Evolutionary conservation across 2,329 filamentous ascomycete genomes (phyloP).

Genomic region (Diaporthe citri): DNA sequence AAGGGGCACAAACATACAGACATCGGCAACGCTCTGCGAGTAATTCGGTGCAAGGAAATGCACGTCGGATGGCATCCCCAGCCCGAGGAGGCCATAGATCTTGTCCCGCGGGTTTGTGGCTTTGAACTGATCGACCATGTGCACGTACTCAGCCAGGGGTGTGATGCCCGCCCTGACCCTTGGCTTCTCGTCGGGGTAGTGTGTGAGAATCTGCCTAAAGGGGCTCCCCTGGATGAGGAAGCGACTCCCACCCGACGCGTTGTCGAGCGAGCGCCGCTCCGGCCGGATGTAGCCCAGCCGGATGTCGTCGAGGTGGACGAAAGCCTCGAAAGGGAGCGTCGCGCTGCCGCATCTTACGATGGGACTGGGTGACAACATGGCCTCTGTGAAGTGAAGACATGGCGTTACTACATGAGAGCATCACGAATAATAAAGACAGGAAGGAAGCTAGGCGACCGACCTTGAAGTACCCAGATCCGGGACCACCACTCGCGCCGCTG

Average conservation of each 20-base stretch:
- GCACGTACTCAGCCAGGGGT: neutral
- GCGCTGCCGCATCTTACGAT: constrained; percentile 2
- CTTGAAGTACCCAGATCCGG: constrained; percentile 15
- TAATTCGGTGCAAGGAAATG: constrained; percentile 19
- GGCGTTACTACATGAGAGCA: neutral
- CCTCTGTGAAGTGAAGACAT: neutral
- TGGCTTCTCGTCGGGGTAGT: neutral
- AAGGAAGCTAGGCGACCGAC: neutral
- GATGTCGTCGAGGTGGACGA: constrained; percentile 20
- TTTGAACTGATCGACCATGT: neutral
- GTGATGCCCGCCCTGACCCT: neutral
- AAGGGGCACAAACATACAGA: constrained; percentile 23
- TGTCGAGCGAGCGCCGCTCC: neutral
- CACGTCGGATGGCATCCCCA: neutral
- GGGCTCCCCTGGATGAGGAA: neutral
- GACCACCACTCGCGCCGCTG: constrained; percentile 10
- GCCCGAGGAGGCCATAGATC: constrained; percentile 12
- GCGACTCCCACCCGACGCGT: neutral
- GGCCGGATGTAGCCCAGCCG: constrained; percentile 9
- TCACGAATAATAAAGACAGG: too few species aligned
- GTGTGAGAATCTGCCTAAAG: neutral
- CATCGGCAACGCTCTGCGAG: constrained; percentile 20
- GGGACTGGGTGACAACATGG: neutral
- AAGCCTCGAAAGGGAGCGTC: neutral
- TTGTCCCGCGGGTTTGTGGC: constrained; percentile 10